Evolutionary conservation across 345 rosid species (phyloP), one percentile per base, ranked within the genome.

Genomic region (Rhodamnia argentea): DNA sequence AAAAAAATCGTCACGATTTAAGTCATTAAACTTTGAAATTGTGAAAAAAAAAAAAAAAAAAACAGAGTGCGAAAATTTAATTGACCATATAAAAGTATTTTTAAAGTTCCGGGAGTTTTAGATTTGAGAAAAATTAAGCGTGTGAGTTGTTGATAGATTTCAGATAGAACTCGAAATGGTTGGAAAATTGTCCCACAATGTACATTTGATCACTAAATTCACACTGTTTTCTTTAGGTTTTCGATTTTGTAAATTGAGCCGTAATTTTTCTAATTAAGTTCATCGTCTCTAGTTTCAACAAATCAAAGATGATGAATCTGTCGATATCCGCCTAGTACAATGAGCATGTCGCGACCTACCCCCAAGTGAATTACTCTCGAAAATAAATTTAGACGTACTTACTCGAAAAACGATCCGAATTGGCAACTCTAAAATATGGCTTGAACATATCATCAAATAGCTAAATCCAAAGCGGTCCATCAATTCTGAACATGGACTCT

Each of bases 11-110:
- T 12, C 44, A 32, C 18, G 32, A 32, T 2, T 64, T 32, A 32
- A 64, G 2, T 11, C 32, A 37, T 12, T 64, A 22, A 0, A 0
- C 2, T 64, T 8, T 0, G 6, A 64, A 64, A 1, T 4, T 9
- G 18, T 16, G 44, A 64, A 64, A 32, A 42, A 32, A 42, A 47
- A 10, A 47, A 10, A 47, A 64, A 32, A 42, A 32, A 42, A 47
- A 10, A 47, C 11, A 47, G 12, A 47, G 51, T 47, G 51, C 10
- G 11, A 47, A 47, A 47, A 44, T 44, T 44, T 44, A 44, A 44
- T 44, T 44, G 47, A 44, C 47, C 14, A 51, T 51, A 51, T 9
- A 51, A 9, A 51, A 3, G 52, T 51, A 51, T 3, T 9, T 10
- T 51, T 14, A 51, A 51, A 64, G 44, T 18, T 64, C 16, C 5